phyloP scores from a whole-genome alignment of 192 early-diverging fungal species.

The Piromyces finnis region DNA sequence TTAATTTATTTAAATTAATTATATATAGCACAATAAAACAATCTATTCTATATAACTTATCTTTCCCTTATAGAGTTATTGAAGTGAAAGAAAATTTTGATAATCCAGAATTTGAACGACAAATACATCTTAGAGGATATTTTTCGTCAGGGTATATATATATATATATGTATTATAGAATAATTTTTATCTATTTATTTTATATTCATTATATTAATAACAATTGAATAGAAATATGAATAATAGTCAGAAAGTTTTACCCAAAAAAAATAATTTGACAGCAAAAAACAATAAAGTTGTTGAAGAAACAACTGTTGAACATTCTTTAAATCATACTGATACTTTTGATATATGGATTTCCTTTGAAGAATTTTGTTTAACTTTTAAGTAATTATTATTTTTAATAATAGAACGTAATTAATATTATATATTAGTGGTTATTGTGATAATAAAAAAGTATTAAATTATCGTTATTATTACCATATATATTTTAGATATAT shows the following conservation, averaged over 20 bases:
- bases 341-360: neutral
- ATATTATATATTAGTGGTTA: too few species aligned
- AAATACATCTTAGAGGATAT: neutral
- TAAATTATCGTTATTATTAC: too few species aligned
- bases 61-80: neutral
- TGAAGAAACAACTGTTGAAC: neutral
- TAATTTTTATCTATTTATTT: too few species aligned
- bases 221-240: neutral
- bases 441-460: too few species aligned
- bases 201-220: too few species aligned
- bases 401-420: too few species aligned
- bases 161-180: too few species aligned
- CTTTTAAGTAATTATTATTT: neutral
- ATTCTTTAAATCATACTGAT: neutral
- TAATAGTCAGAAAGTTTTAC: neutral
- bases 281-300: neutral
- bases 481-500: neutral
- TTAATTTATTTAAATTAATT: neutral
- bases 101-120: neutral
- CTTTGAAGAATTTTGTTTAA: neutral
- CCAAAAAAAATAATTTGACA: neutral
- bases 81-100: neutral
- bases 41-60: neutral
- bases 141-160: too few species aligned
- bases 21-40: neutral